Evolutionary conservation across 345 rosid species (phyloP).

Genomic region (Adansonia digitata): DNA sequence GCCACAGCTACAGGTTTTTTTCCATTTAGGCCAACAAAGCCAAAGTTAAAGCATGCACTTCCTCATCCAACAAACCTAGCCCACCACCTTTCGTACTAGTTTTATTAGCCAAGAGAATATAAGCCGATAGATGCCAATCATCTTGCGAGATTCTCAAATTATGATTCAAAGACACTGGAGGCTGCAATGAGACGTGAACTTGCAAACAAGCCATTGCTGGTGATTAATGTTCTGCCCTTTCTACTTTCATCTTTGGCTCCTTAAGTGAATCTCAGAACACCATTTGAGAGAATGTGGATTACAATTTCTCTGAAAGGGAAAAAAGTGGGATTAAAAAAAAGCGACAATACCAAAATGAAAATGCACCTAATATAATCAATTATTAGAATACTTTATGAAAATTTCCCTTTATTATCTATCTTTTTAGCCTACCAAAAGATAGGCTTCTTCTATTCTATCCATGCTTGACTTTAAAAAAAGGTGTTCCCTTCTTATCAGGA

Average conservation of each 20-base stretch:
- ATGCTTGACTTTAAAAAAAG: background rate
- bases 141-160: background rate
- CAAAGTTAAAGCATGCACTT: slow-evolving; percentile 11
- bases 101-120: slow-evolving; percentile 17
- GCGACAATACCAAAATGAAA: background rate
- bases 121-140: slow-evolving; percentile 15
- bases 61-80: slow-evolving; percentile 15
- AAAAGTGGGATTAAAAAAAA: background rate
- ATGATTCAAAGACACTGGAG: background rate
- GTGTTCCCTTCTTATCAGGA: background rate
- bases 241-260: slow-evolving; percentile 16
- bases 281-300: slow-evolving; percentile 11
- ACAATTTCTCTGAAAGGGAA: background rate
- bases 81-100: slow-evolving; percentile 10
- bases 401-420: background rate
- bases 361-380: background rate
- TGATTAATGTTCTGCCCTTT: slow-evolving; percentile 13
- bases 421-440: background rate
- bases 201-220: slow-evolving; percentile 10
- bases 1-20: background rate
- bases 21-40: slow-evolving; percentile 13
- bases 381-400: background rate
- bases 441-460: background rate
- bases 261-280: slow-evolving; percentile 33
- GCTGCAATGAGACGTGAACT: slow-evolving; percentile 1